A percentile compares a stretch with the other conserved stretches of the same genome.
Evolutionary conservation across 2,329 filamentous ascomycete genomes (phyloP).

Genomic region (Arthroderma sp.): DNA sequence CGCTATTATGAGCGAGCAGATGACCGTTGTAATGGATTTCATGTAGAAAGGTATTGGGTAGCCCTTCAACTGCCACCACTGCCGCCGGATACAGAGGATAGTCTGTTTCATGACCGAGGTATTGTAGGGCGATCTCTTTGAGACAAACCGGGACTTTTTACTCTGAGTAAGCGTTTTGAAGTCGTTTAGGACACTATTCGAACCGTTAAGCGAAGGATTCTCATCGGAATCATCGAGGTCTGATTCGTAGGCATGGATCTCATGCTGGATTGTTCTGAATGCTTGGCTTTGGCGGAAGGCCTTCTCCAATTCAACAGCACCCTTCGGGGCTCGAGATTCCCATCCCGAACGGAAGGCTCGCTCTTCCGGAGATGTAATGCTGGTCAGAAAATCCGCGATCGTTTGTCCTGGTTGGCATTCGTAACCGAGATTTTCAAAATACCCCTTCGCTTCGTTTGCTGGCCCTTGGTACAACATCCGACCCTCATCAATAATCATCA

Average conservation of each 20-base stretch:
- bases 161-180: constrained; percentile 29
- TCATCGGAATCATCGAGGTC: constrained; percentile 37
- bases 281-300: constrained; percentile 44
- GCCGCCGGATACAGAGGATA: constrained; percentile 52
- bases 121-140: constrained; percentile 57
- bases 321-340: constrained; percentile 44
- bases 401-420: constrained; percentile 58
- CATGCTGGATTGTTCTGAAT: constrained; percentile 26
- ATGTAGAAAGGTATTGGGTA: constrained; percentile 55
- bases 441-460: constrained; percentile 50
- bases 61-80: constrained; percentile 57
- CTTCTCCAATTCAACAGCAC: constrained; percentile 54
- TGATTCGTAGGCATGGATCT: constrained; percentile 29
- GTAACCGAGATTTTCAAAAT: constrained; percentile 66
- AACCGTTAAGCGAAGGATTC: constrained; percentile 30
- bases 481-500: constrained; percentile 65
- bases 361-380: constrained; percentile 37
- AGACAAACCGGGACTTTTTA: constrained; percentile 58
- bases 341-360: background rate
- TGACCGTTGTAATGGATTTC: constrained; percentile 42
- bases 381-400: constrained; percentile 64
- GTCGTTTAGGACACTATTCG: constrained; percentile 1
- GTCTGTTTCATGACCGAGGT: constrained; percentile 66
- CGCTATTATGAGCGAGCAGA: constrained; percentile 55
- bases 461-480: constrained; percentile 66